Conservation (phyloP, 2,329 filamentous ascomycete genomes). For the Botrytis deweyae region DNA sequence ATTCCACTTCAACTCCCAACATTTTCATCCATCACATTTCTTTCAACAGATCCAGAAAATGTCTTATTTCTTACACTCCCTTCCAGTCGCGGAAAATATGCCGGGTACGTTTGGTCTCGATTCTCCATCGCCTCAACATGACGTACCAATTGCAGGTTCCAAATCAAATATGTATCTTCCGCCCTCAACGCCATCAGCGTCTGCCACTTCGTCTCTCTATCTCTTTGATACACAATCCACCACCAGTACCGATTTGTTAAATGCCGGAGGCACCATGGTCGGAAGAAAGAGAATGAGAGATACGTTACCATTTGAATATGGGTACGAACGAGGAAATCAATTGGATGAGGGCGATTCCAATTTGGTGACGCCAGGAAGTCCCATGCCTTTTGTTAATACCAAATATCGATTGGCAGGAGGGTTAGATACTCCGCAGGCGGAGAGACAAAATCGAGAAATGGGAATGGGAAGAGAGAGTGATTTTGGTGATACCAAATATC, state of each 20-base stretch:
- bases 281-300: conserved; percentile 28
- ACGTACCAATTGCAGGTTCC: conserved; percentile 34
- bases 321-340: conserved; percentile 10
- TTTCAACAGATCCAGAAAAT: conserved; percentile 20
- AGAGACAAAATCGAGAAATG: conserved; percentile 36
- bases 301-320: conserved; percentile 24
- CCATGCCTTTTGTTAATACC: conserved; percentile 50
- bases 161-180: conserved; percentile 46
- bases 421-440: conserved; percentile 46
- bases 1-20: background rate
- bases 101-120: conserved; percentile 33
- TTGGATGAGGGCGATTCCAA: conserved; percentile 23
- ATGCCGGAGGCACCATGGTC: conserved; percentile 6
- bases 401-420: conserved; percentile 51
- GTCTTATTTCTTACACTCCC: conserved; percentile 27
- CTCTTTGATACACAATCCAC: conserved; percentile 31
- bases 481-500: conserved; percentile 43
- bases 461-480: conserved; percentile 30
- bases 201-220: conserved; percentile 39
- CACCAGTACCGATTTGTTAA: background rate
- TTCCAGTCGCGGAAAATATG: conserved; percentile 25
- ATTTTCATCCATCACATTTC: background rate
- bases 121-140: conserved; percentile 22
- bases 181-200: conserved; percentile 43
- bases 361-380: conserved; percentile 33